Base-by-base conservation (phyloP, 768 basidiomycete genomes). In the Cubamyces sp. region DNA sequence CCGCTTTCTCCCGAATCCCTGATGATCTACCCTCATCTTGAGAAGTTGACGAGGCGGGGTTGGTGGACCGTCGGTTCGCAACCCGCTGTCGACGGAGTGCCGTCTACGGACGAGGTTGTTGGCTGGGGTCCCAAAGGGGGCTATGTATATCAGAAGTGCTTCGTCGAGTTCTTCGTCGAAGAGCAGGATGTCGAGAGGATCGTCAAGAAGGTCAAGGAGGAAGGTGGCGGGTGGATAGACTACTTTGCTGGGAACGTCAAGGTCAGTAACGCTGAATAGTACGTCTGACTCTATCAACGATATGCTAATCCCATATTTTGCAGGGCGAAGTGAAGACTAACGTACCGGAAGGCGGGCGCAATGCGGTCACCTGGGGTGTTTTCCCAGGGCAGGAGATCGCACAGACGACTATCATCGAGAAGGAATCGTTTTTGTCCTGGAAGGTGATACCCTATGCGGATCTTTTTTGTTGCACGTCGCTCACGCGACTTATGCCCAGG, bases 31-130 rank as follows among this genome's bases (percentile, higher is more conserved):
- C 79, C 84, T 1, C 82, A 92, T 60, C 82, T 98, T 26, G 83
- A 91, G 68, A 80, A 79, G 46, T 81, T 99, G 57, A 98, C 92
- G 30, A 77, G 80, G 46, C 79, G 80, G 60, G 90, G 91, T 25
- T 90, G 94, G 87, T 99, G 96, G 96, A 98, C 97, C 5, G 90
- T 99, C 19, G 93, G 93, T 1, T 96, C 94, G 12, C 97, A 99
- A 72, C 97, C 97, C 21, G 92, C 95, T 0, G 87, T 98, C 5
- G 90, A 98, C 69, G 92, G 89, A 5, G 84, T 78, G 5, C 77
- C 75, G 34, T 94, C 92, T 2, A 84, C 83, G 15, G 91, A 98
- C 73, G 78, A 83, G 21, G 76, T 90, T 0, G 85, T 96, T 61
- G 97, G 97, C 5, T 99, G 96, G 90, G 97, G 97, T 2, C 97